Conservation (phyloP, 2,329 filamentous ascomycete species). For the Rutstroemia sydowiana region DNA sequence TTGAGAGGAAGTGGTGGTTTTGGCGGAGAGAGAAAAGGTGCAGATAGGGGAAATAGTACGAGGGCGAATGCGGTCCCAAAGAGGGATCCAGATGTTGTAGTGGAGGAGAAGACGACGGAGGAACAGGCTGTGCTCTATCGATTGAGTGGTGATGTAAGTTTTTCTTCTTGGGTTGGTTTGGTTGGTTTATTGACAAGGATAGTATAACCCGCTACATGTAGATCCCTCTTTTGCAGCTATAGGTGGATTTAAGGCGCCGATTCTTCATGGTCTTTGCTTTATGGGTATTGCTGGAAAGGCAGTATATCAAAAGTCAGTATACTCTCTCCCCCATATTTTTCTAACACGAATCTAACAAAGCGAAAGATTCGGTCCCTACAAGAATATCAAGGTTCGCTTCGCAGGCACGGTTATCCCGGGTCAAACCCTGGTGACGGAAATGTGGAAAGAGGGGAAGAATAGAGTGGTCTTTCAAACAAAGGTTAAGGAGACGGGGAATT, state of each 20-base stretch:
- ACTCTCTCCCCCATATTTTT: not conserved
- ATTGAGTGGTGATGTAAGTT: slow-evolving; percentile 81
- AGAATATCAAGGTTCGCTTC: slow-evolving; percentile 90
- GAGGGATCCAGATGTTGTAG: slow-evolving; percentile 69
- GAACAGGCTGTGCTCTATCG: slow-evolving; percentile 93
- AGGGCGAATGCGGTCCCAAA: slow-evolving; percentile 71
- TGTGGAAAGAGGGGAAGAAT: slow-evolving; percentile 81
- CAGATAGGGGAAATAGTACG: slow-evolving; percentile 72
- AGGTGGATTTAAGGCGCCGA: slow-evolving; percentile 89
- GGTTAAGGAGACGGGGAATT: slow-evolving; percentile 89
- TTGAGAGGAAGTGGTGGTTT: slow-evolving; percentile 88
- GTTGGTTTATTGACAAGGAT: not conserved
- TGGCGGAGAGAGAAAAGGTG: slow-evolving; percentile 69
- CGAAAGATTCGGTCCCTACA: slow-evolving; percentile 57
- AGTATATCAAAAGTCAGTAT: slow-evolving; percentile 62
- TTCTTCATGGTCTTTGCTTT: slow-evolving; percentile 93
- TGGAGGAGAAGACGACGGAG: slow-evolving; percentile 78
- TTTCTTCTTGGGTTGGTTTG: too few species aligned
- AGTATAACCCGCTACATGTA: slow-evolving; percentile 68
- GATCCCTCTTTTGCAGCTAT: slow-evolving; percentile 92
- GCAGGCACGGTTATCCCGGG: slow-evolving; percentile 78
- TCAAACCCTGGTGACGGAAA: slow-evolving; percentile 85
- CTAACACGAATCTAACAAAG: not conserved
- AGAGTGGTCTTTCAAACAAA: slow-evolving; percentile 78
- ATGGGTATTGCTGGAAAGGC: slow-evolving; percentile 91